A percentile compares a stretch with the other conserved stretches of the same genome.
These are phyloP conservation scores for Fusarium scirpi DNA, from an alignment of 2,329 filamentous ascomycete species.

Conservation along the genomic window DNA sequence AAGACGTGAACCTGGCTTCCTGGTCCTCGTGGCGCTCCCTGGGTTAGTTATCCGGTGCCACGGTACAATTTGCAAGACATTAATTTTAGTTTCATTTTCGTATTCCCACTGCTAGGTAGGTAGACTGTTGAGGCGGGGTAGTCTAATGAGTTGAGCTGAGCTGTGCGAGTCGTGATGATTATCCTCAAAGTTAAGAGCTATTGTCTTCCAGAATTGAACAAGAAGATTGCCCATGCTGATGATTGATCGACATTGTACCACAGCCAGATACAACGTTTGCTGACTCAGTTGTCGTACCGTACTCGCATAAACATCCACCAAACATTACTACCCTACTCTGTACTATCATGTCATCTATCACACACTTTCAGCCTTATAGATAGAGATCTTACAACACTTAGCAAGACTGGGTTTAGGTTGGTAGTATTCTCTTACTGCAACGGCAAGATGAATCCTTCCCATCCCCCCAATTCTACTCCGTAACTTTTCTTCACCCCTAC, in stretches of 20 bases:
- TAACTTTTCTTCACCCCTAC: neutral
- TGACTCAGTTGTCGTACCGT: neutral
- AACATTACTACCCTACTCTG: neutral
- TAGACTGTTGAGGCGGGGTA: slow-evolving; percentile 23
- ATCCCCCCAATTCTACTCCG: neutral
- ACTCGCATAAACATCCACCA: neutral
- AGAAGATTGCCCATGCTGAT: neutral
- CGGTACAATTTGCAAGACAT: slow-evolving; percentile 17
- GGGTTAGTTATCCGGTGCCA: slow-evolving; percentile 11
- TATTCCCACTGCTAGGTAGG: neutral
- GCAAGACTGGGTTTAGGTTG: slow-evolving; percentile 1
- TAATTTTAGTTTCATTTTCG: slow-evolving; percentile 11
- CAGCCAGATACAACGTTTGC: neutral
- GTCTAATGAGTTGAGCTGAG: neutral
- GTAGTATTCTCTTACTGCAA: slow-evolving; percentile 1
- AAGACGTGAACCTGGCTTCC: slow-evolving; percentile 8
- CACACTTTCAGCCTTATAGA: slow-evolving; percentile 2
- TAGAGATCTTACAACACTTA: slow-evolving; percentile 3
- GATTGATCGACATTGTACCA: neutral
- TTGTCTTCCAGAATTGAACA: neutral
- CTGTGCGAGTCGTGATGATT: neutral
- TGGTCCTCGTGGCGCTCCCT: slow-evolving; percentile 3
- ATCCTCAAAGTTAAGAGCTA: neutral
- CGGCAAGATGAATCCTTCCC: slow-evolving; percentile 3
- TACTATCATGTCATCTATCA: neutral